Evolutionary conservation across 441 rosid species (phyloP), one percentile per base, ranked within the genome.

Genomic region (Pelargonium citronellum): DNA sequence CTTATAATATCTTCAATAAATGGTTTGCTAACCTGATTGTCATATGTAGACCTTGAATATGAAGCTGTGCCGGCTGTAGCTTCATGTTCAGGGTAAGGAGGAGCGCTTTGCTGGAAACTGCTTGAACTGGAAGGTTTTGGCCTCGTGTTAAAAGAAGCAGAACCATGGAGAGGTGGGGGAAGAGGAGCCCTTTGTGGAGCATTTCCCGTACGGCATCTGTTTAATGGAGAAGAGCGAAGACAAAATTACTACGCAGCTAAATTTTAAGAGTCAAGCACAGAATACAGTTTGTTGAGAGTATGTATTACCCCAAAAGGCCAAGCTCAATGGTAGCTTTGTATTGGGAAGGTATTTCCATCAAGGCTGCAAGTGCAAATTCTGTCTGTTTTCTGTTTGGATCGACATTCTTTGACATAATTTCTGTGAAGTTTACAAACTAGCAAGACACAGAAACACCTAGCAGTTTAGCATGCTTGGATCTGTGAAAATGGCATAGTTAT

Each of bases 271-370:
- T 9, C 15, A 57, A 9, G 13, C 57, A 13, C 39, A 7, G 9
- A 2, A 34, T 58, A 30, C 5, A n/a, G 53, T 24, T 11, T 11
- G 12, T 2, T 11, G 37, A 61, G 2, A 8, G 22, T 61, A 22
- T 22, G 15, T 61, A 72, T 71, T 82, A 95, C 99, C 99, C 98
- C 73, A 95, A 79, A 60, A 95, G 73, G 17, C 89, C 85, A 41
- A 85, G 86, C 78, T 92, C 99, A 1, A 95, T 65, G 11, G 96
- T 87, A 71, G 99, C 99, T 78, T 87, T 90, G 68, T 94, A 91
- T 73, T 94, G 97, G 75, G 89, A 78, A 2, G 99, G 99, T 73
- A 94, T 85, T 79, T 94, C 99, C 99, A 94, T 94, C 84, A 91
- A 82, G 6, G 96, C 89, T 8, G 96, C 77, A 24, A 91, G 96